Conservation (phyloP, 495 filamentous ascomycete species). For the Penicillium herquei region DNA sequence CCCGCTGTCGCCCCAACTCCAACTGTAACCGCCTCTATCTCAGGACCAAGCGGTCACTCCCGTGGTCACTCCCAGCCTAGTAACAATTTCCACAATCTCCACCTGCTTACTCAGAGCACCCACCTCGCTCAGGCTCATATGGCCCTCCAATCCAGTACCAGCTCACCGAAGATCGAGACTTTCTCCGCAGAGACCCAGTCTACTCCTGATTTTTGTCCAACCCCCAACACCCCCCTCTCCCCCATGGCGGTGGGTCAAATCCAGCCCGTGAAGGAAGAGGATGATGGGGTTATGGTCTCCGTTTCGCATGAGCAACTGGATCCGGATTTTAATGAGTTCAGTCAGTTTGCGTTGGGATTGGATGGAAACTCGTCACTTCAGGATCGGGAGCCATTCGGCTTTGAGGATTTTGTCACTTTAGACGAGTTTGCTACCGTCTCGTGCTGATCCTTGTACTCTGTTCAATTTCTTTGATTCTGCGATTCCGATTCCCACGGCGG, state of each 20-base stretch:
- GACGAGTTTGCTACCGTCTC: conserved; percentile 36
- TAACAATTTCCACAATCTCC: conserved; percentile 21
- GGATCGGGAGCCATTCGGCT: conserved; percentile 28
- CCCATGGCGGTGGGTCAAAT: conserved; percentile 21
- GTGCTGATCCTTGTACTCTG: conserved; percentile 18
- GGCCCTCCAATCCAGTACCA: conserved; percentile 11
- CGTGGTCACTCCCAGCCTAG: conserved; percentile 28
- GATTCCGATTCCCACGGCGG: conserved; percentile 13
- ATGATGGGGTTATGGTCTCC: conserved; percentile 23
- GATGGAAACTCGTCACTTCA: conserved; percentile 21
- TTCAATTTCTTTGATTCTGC: conserved; percentile 7
- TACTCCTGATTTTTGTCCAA: conserved; percentile 38
- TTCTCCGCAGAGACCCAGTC: conserved; percentile 32
- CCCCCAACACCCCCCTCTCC: conserved; percentile 37
- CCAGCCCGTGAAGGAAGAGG: conserved; percentile 14
- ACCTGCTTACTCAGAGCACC: conserved; percentile 27
- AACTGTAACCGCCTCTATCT: conserved; percentile 15
- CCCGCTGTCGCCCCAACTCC: conserved; percentile 3
- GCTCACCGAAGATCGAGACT: conserved; percentile 24
- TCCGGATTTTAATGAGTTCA: conserved; percentile 38
- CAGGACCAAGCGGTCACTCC: conserved; percentile 24
- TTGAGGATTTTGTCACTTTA: conserved; percentile 35
- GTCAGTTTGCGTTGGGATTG: conserved; percentile 35
- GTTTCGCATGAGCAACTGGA: conserved; percentile 29
- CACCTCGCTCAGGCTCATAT: conserved; percentile 14